A percentile compares a stretch with the other conserved stretches of the same genome.
Conservation (phyloP, 345 rosid species). For the Salix exigua region DNA sequence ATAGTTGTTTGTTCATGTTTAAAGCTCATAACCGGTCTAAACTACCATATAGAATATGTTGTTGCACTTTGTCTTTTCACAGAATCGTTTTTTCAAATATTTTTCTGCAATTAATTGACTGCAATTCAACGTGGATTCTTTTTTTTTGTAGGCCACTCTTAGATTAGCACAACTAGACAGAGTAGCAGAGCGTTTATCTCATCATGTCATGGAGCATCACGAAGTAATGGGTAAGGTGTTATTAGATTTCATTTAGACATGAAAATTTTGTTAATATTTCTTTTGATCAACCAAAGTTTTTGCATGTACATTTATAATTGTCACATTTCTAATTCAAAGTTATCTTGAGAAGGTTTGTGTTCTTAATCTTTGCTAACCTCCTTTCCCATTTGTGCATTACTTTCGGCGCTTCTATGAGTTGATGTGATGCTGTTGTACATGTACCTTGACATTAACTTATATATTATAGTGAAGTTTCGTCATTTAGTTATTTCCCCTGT, state of each 20-base stretch:
- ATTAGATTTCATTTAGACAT: not conserved
- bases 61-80: not conserved
- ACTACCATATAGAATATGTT: not conserved
- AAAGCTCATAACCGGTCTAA: not conserved
- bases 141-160: constrained; percentile 63
- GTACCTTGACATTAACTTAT: not conserved
- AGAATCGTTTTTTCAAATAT: not conserved
- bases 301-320: not conserved
- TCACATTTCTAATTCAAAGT: not conserved
- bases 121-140: constrained; percentile 2
- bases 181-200: constrained; percentile 74
- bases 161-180: constrained; percentile 85
- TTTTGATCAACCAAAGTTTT: not conserved
- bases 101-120: constrained; percentile 11
- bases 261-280: not conserved
- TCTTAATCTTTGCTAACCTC: not conserved
- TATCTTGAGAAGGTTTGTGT: not conserved
- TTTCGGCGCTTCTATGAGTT: not conserved
- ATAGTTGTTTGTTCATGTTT: not conserved
- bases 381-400: not conserved
- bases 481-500: not conserved
- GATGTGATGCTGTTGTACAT: not conserved
- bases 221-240: constrained; percentile 90
- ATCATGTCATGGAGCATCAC: constrained; percentile 90
- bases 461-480: not conserved